Percentiles rank a stretch among this genome's conserved stretches.
Evolutionary conservation across 2,329 filamentous ascomycete genomes (phyloP).

Genomic region (Huntiella moniliformis): DNA sequence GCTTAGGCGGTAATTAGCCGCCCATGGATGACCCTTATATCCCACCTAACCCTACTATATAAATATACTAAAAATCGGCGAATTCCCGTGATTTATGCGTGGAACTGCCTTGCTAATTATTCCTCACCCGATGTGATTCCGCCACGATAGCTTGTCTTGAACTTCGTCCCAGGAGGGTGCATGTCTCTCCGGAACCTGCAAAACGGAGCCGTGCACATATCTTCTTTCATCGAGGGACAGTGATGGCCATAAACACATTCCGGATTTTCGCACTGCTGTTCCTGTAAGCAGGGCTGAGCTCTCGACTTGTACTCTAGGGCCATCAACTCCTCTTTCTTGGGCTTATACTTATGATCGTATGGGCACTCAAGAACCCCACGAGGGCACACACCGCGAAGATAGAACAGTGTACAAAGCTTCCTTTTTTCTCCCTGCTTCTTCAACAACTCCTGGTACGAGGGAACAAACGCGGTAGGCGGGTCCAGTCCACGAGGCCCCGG

Average conservation of each 20-base stretch:
- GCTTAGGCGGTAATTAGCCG: not conserved
- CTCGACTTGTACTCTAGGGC: conserved; percentile 37
- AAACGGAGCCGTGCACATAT: conserved; percentile 22
- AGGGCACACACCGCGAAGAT: conserved; percentile 36
- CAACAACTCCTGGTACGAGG: conserved; percentile 29
- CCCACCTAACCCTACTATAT: not conserved
- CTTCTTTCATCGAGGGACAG: conserved; percentile 34
- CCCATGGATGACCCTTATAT: not conserved
- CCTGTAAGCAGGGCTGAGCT: conserved; percentile 36
- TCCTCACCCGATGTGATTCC: too few species aligned
- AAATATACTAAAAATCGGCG: not conserved
- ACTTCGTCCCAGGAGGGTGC: conserved; percentile 4
- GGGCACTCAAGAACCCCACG: conserved; percentile 32
- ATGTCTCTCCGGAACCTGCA: conserved; percentile 5
- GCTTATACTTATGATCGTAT: conserved; percentile 38
- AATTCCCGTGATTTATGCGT: too few species aligned
- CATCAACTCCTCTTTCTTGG: conserved; percentile 33
- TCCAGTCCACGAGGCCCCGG: conserved; percentile 5
- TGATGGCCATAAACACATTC: conserved; percentile 47
- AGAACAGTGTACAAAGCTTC: conserved; percentile 45
- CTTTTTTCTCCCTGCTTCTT: conserved; percentile 35
- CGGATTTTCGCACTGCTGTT: conserved; percentile 37
- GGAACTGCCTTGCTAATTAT: too few species aligned
- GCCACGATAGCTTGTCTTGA: not conserved
- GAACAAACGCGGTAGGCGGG: not conserved